Evolutionary conservation across 2,329 filamentous ascomycete species (phyloP).

Genomic region (Aspergillus pseudoglaucus): DNA sequence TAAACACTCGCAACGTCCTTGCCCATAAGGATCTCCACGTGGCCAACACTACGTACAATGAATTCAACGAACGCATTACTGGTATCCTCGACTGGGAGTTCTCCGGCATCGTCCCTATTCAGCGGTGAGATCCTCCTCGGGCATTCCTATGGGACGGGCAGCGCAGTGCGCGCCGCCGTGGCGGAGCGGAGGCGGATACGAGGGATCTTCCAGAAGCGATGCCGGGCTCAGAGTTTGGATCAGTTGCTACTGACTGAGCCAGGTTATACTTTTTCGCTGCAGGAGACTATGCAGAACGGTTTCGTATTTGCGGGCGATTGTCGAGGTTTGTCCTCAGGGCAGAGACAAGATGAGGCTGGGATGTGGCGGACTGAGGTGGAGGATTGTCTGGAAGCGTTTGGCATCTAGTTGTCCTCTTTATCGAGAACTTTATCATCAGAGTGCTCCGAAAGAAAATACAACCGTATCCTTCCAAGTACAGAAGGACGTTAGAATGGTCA

Average conservation of each 20-base stretch:
- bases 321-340: slow-evolving; percentile 21
- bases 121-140: slow-evolving; percentile 30
- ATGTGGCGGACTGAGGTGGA: slow-evolving; percentile 13
- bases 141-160: slow-evolving; percentile 30
- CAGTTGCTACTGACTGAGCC: slow-evolving; percentile 11
- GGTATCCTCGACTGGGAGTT: slow-evolving; percentile 37
- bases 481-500: no score
- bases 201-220: slow-evolving; percentile 18
- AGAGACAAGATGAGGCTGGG: slow-evolving; percentile 13
- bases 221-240: slow-evolving; percentile 10
- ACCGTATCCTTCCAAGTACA: no score
- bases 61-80: slow-evolving; percentile 20
- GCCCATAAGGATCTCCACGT: slow-evolving; percentile 37
- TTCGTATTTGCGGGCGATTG: slow-evolving; percentile 23
- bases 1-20: slow-evolving; percentile 20
- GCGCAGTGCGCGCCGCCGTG: slow-evolving; percentile 2
- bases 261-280: slow-evolving; percentile 7
- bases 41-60: slow-evolving; percentile 31
- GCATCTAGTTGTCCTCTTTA: neutral
- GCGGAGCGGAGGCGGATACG: slow-evolving; percentile 18
- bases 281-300: slow-evolving; percentile 24
- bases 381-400: neutral
- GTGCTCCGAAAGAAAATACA: no score
- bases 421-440: no score
- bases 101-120: slow-evolving; percentile 27